Percentiles rank a stretch among this genome's conserved stretches.
phyloP scores from a whole-genome alignment of 306 rosid species.

The Aeschynomene evenia region DNA sequence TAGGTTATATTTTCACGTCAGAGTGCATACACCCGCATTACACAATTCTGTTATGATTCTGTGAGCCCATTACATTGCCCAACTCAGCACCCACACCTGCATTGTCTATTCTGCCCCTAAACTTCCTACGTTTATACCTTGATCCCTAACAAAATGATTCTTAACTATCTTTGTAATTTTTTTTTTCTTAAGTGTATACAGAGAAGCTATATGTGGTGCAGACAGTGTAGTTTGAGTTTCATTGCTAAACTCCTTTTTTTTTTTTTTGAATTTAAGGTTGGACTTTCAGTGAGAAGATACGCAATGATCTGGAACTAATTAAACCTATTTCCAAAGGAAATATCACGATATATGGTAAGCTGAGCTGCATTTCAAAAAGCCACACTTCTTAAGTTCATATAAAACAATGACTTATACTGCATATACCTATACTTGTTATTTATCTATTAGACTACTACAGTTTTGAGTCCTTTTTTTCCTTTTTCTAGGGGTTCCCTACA shows the following conservation, averaged over 20 bases:
- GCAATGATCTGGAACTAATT: conserved; percentile 47
- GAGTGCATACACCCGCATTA: no score
- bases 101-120: no score
- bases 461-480: conserved; percentile 22
- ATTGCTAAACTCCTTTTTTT: neutral
- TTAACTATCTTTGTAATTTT: neutral
- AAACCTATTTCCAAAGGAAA: conserved; percentile 51
- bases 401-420: conserved; percentile 6
- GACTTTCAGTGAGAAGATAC: conserved; percentile 51
- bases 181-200: neutral
- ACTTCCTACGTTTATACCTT: no score
- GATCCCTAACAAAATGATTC: no score
- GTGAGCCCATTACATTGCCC: no score
- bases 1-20: no score
- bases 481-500: conserved; percentile 57
- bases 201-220: neutral
- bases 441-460: neutral
- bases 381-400: conserved; percentile 25
- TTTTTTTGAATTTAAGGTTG: conserved; percentile 39
- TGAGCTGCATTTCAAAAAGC: conserved; percentile 22
- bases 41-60: no score
- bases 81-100: no score
- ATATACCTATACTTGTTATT: conserved; percentile 4
- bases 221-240: neutral
- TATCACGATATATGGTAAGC: conserved; percentile 53